Evolutionary conservation across 1,139 yeast genomes (phyloP).

Genomic region (Suhomyces bokatorum): DNA sequence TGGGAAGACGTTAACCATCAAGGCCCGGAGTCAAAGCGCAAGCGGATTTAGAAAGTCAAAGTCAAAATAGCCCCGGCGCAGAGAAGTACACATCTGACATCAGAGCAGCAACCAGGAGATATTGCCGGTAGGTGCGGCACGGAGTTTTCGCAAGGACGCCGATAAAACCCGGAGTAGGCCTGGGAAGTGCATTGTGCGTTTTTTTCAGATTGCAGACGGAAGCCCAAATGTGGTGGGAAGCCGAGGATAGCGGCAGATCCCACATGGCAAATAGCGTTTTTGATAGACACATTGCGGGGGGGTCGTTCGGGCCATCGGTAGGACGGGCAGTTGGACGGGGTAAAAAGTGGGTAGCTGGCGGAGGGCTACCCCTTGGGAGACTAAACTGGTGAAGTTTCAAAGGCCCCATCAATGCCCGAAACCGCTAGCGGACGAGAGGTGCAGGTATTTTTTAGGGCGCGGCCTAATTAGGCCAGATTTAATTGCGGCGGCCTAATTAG

Average conservation of each 20-base stretch:
- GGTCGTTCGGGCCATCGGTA: slow-evolving; percentile 2
- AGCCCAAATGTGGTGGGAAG: neutral
- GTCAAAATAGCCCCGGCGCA: neutral
- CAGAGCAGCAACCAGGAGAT: neutral
- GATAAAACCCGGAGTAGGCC: neutral
- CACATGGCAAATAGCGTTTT: too few relatives aligned
- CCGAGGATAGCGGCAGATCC: neutral
- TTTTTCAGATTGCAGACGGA: too few relatives aligned
- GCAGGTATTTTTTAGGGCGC: slow-evolving; percentile 1
- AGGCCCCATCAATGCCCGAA: too few relatives aligned
- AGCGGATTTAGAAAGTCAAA: neutral
- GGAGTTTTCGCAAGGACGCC: neutral
- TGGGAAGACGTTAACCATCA: too few relatives aligned
- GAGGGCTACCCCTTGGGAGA: neutral
- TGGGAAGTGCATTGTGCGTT: neutral
- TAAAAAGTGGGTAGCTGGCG: slow-evolving; percentile 4
- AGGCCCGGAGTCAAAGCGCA: neutral
- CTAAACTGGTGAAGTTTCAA: too few relatives aligned
- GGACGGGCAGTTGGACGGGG: slow-evolving; percentile 5
- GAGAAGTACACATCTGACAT: neutral
- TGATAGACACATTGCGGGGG: neutral
- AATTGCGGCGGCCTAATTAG: slow-evolving; percentile 5
- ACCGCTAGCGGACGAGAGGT: neutral
- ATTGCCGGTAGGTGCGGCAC: neutral
- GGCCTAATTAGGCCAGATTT: slow-evolving; percentile 5